Percentiles rank a stretch among this genome's conserved stretches.
phyloP scores from a whole-genome alignment of 768 basidiomycete genomes.

The Hypsizygus marmoreus region DNA sequence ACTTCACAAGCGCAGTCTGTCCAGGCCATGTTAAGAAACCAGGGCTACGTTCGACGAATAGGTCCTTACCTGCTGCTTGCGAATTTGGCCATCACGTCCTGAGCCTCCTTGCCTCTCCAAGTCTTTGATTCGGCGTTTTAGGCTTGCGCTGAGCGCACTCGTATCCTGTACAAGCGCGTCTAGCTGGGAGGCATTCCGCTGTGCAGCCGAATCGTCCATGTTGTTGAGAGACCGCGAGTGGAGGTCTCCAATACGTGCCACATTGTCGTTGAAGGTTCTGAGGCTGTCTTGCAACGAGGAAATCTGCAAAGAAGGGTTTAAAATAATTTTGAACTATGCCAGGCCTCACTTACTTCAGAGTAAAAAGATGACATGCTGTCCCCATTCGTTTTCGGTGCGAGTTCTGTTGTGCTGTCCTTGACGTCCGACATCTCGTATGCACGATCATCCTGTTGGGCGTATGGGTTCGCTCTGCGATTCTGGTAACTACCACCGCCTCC shows the following conservation, averaged over 20 bases:
- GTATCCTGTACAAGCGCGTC: slow-evolving; percentile 75
- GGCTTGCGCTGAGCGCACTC: slow-evolving; percentile 62
- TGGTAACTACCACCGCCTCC: slow-evolving; percentile 47
- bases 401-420: slow-evolving; percentile 56
- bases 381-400: slow-evolving; percentile 39
- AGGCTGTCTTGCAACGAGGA: slow-evolving; percentile 73
- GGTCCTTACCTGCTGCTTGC: slow-evolving; percentile 69
- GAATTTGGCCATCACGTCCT: slow-evolving; percentile 71
- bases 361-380: slow-evolving; percentile 75
- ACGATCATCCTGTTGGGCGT: slow-evolving; percentile 64
- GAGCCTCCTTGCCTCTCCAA: slow-evolving; percentile 66
- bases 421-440: slow-evolving; percentile 76
- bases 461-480: slow-evolving; percentile 58
- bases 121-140: slow-evolving; percentile 75
- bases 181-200: slow-evolving; percentile 61
- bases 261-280: slow-evolving; percentile 67
- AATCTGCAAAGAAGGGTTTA: slow-evolving; percentile 48
- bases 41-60: not conserved
- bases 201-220: slow-evolving; percentile 67
- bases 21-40: slow-evolving; percentile 5
- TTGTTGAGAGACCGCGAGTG: slow-evolving; percentile 77
- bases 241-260: slow-evolving; percentile 66
- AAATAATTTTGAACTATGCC: slow-evolving; percentile 2
- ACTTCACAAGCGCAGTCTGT: slow-evolving; percentile 64
- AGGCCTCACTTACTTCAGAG: slow-evolving; percentile 54